Conservation (phyloP, 2,329 filamentous ascomycete species). For the Penicillium sp. region DNA sequence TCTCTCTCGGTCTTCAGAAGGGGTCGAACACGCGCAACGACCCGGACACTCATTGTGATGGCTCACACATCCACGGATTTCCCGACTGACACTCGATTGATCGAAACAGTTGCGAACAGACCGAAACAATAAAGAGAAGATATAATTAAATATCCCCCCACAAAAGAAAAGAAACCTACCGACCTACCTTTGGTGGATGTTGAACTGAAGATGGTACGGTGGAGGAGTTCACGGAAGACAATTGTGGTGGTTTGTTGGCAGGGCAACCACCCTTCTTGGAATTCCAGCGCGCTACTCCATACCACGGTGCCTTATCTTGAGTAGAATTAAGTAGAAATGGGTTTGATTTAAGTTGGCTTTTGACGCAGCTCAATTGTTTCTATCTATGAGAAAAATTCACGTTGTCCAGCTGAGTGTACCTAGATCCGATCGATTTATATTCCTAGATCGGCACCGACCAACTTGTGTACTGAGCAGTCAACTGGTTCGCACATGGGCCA, state of each 20-base stretch:
- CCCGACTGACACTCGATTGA: background rate
- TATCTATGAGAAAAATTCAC: too few species aligned
- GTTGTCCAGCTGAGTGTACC: too few species aligned
- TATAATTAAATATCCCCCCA: slow-evolving; percentile 13
- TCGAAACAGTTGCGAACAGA: slow-evolving; percentile 7
- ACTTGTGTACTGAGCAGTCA: background rate
- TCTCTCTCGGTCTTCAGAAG: slow-evolving; percentile 82
- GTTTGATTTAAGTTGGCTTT: background rate
- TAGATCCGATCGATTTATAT: background rate
- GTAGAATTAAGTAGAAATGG: background rate
- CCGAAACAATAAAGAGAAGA: slow-evolving; percentile 10
- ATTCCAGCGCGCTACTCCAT: background rate
- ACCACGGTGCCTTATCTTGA: background rate
- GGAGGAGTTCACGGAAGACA: slow-evolving; percentile 16
- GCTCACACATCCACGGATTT: slow-evolving; percentile 9
- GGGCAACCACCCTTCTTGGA: slow-evolving; percentile 16
- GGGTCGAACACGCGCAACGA: slow-evolving; percentile 87
- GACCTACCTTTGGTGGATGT: slow-evolving; percentile 22
- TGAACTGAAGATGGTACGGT: slow-evolving; percentile 15
- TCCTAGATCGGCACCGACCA: background rate
- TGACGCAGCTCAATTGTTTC: too few species aligned
- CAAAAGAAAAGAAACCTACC: slow-evolving; percentile 17
- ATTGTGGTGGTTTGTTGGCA: slow-evolving; percentile 22
- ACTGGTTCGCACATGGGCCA: background rate
- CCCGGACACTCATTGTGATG: slow-evolving; percentile 60